Evolutionary conservation across 169 alveolate genomes (phyloP).

Genomic region (Plasmodium vivax): DNA sequence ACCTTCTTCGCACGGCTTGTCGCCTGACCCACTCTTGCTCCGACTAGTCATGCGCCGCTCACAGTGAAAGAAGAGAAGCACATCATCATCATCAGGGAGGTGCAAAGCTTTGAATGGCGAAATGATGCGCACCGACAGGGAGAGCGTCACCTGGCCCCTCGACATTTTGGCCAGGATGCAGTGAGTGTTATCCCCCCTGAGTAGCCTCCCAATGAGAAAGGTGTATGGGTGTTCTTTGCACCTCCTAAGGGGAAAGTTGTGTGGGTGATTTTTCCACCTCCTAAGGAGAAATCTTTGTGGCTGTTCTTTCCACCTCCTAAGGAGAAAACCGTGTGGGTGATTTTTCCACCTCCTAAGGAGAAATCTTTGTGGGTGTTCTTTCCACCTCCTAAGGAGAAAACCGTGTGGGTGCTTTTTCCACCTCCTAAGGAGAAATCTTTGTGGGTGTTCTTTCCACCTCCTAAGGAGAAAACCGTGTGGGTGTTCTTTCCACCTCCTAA

Average conservation of each 20-base stretch:
- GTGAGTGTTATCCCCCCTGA: not conserved
- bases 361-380: too few relatives aligned
- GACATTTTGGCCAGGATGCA: not conserved
- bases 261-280: too few relatives aligned
- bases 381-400: not conserved
- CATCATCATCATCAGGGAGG: not conserved
- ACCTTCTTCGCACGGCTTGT: not conserved
- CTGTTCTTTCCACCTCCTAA: not conserved
- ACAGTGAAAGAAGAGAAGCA: not conserved
- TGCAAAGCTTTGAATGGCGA: not conserved
- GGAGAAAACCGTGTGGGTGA: not conserved
- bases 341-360: not conserved
- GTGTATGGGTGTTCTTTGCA: too few relatives aligned
- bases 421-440: too few relatives aligned
- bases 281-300: too few relatives aligned
- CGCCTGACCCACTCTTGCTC: not conserved
- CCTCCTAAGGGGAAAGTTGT: too few relatives aligned
- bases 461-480: not conserved
- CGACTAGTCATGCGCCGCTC: not conserved
- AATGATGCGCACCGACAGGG: not conserved
- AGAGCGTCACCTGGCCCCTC: not conserved
- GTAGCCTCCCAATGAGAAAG: not conserved
- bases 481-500: not conserved
- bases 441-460: too few relatives aligned
- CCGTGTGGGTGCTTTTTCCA: not conserved